phyloP scores from a whole-genome alignment of 2,329 filamentous ascomycete species.

The Parastagonospora nodorum region DNA sequence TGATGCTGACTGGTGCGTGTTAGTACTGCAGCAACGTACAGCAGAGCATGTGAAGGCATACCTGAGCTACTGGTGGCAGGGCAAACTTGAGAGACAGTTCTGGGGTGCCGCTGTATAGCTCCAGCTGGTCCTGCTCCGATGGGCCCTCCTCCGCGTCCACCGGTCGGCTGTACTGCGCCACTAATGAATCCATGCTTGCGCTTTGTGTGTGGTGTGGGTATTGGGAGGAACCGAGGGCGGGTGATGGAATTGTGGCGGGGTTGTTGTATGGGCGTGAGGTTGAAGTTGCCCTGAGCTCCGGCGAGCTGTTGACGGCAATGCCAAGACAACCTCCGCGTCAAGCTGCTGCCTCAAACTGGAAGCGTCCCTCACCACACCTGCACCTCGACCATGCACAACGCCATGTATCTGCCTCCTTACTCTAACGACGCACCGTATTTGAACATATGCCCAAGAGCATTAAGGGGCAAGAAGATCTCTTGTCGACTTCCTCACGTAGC shows the following conservation, averaged over 20 bases:
- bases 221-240: conserved; percentile 2
- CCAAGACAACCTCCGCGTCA: conserved; percentile 23
- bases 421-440: background rate
- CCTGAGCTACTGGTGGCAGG: conserved; percentile 89
- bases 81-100: conserved; percentile 90
- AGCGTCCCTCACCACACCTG: conserved; percentile 1
- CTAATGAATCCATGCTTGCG: conserved; percentile 80
- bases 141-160: conserved; percentile 74
- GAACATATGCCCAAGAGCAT: too few relatives aligned
- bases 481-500: too few relatives aligned
- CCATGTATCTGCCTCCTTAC: background rate
- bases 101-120: conserved; percentile 69
- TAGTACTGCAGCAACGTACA: background rate
- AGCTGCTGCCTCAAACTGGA: conserved; percentile 23
- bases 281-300: conserved; percentile 23
- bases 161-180: conserved; percentile 87
- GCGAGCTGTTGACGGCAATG: conserved; percentile 23
- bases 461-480: too few relatives aligned
- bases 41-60: conserved; percentile 46
- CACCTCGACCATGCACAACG: background rate
- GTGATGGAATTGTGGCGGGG: conserved; percentile 17
- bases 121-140: conserved; percentile 74
- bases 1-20: conserved; percentile 72
- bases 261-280: conserved; percentile 21
- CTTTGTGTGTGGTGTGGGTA: conserved; percentile 11